Evolutionary conservation across 2,329 filamentous ascomycete genomes (phyloP).

Genomic region (Drechslerella coelobrocha): DNA sequence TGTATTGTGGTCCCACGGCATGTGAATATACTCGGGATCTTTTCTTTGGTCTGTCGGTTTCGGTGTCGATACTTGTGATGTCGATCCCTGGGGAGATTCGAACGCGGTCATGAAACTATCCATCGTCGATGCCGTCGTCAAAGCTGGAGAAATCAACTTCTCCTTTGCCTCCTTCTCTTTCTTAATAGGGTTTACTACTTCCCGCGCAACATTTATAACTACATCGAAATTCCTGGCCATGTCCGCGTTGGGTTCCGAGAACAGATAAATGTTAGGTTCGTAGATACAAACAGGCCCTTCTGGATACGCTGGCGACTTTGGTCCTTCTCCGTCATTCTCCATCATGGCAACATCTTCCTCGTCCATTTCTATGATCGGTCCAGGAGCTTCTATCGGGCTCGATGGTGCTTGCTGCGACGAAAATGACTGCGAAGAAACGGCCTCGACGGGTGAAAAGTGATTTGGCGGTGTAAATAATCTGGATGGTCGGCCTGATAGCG

Average conservation of each 20-base stretch:
- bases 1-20: conserved; percentile 87
- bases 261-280: conserved; percentile 77
- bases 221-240: conserved; percentile 80
- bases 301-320: conserved; percentile 80
- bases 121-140: conserved; percentile 67
- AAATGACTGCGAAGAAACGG: conserved; percentile 53
- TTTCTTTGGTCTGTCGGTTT: conserved; percentile 62
- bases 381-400: conserved; percentile 62
- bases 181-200: conserved; percentile 77
- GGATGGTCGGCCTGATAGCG: conserved; percentile 55
- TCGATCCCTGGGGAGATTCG: conserved; percentile 62
- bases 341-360: conserved; percentile 70
- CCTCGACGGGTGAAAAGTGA: conserved; percentile 61
- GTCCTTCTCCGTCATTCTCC: conserved; percentile 76
- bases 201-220: conserved; percentile 82
- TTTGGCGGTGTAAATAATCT: conserved; percentile 66
- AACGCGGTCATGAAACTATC: conserved; percentile 69
- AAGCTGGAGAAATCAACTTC: conserved; percentile 59
- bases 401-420: conserved; percentile 60
- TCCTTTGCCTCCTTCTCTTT: conserved; percentile 56
- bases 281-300: conserved; percentile 84
- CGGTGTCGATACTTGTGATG: conserved; percentile 65
- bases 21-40: conserved; percentile 81
- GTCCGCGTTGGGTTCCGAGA: conserved; percentile 78
- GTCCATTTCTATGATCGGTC: conserved; percentile 61